Base-by-base conservation (phyloP, 768 basidiomycete genomes). In the Psilocybe azurescens region DNA sequence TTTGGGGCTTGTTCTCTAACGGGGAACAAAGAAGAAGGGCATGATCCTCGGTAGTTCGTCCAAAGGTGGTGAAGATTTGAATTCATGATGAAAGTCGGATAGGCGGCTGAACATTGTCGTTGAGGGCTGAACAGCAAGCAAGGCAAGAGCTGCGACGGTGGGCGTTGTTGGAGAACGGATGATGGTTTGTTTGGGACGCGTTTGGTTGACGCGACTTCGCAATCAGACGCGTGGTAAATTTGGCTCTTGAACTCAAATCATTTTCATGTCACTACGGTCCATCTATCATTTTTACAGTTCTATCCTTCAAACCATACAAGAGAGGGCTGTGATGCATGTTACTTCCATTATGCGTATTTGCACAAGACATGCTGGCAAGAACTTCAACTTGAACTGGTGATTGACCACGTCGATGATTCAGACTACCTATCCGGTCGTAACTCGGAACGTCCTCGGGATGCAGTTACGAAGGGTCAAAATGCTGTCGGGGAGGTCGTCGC, bases 1-100 rank as follows among this genome's bases (percentile, higher is more conserved):
- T 88, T 69, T 93, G 91, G 2, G 91, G 91, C 64, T 83, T 86
- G 61, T 92, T 83, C n/a, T 80, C 75, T 49, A 94, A 74, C n/a
- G 66, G 9, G 90, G 88, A n/a, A 91, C 78, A 58, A 83, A 86
- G 72, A 93, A 92, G 13, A 62, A 72, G 0, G 83, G 78, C 14
- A 72, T 65, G 48, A 86, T 71, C 5, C 76, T 74, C 8, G 81
- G 73, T 20, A 86, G 73, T 20, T 69, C 69, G 30, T 75, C 65
- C n/a, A 74, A 59, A 3, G 58, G 5, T 36, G 56, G 49, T 28
- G 53, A 48, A 7, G 39, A 41, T 9, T 60, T 39, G 47, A 63
- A 59, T 9, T 63, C 61, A 56, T 63, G 36, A 58, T 56, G 47
- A 44, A 65, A 61, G 28, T 63, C 61, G 33, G 52, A 38, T 2